These are phyloP conservation scores for Colletotrichum phormii DNA, from an alignment of 2,329 filamentous ascomycete species.

Conservation along the genomic window DNA sequence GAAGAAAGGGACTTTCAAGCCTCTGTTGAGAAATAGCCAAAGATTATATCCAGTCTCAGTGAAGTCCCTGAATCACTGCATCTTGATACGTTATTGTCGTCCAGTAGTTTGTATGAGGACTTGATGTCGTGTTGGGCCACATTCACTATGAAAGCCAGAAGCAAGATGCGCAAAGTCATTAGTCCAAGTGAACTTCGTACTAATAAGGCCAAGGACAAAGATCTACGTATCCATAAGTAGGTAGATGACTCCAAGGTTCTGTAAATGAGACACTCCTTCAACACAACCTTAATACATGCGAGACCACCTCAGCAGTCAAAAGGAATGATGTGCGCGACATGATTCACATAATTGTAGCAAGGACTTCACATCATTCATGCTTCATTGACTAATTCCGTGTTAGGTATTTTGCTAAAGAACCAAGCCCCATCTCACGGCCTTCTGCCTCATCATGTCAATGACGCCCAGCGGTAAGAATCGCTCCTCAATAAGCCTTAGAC, in stretches of 20 bases:
- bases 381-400: background rate
- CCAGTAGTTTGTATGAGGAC: background rate
- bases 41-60: background rate
- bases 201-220: too few relatives aligned
- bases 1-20: too few relatives aligned
- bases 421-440: slow-evolving; percentile 13
- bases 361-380: background rate
- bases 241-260: too few relatives aligned
- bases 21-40: too few relatives aligned
- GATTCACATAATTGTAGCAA: too few relatives aligned
- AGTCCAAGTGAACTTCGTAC: too few relatives aligned
- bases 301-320: too few relatives aligned
- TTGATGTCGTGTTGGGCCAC: background rate
- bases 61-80: background rate
- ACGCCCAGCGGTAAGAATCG: slow-evolving; percentile 12
- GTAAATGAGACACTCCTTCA: too few relatives aligned
- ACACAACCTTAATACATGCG: too few relatives aligned
- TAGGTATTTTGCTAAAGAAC: background rate
- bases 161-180: background rate
- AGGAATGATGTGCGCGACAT: too few relatives aligned
- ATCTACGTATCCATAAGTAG: too few relatives aligned
- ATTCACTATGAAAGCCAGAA: background rate
- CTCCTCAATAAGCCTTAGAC: background rate
- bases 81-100: background rate
- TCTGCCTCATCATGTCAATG: slow-evolving; percentile 7